phyloP scores from a whole-genome alignment of 192 early-diverging fungal genomes.

The Cladochytrium replicatum region DNA sequence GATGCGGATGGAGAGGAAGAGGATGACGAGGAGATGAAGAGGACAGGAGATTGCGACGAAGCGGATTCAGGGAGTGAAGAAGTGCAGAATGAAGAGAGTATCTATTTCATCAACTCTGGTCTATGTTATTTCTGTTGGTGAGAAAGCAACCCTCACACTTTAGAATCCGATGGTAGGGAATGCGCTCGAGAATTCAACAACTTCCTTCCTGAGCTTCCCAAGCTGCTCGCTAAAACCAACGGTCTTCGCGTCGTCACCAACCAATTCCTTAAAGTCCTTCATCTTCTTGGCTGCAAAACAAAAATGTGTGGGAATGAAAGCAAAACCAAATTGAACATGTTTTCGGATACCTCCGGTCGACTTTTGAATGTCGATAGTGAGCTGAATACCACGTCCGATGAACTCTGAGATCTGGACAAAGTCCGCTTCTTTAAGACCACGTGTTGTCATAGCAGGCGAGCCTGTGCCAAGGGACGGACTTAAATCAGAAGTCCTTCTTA shows the following conservation, averaged over 20 bases:
- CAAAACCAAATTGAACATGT: background rate
- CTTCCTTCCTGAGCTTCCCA: slow-evolving; percentile 62
- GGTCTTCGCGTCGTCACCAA: slow-evolving; percentile 51
- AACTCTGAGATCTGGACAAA: slow-evolving; percentile 81
- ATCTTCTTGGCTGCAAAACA: slow-evolving; percentile 51
- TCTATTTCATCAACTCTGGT: too few species aligned
- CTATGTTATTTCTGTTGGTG: too few species aligned
- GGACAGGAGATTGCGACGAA: too few species aligned
- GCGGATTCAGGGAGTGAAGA: too few species aligned
- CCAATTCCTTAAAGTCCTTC: slow-evolving; percentile 77
- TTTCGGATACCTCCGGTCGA: slow-evolving; percentile 41
- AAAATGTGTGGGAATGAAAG: background rate
- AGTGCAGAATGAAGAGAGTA: too few species aligned
- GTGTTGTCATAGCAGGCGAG: slow-evolving; percentile 93
- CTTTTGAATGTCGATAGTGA: slow-evolving; percentile 61
- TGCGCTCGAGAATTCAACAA: slow-evolving; percentile 67
- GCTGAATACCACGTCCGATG: slow-evolving; percentile 76
- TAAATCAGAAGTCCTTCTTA: background rate
- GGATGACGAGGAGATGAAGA: too few species aligned
- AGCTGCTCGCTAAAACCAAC: slow-evolving; percentile 39
- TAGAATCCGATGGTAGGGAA: slow-evolving; percentile 85
- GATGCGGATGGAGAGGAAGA: too few species aligned
- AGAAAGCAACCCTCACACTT: slow-evolving; percentile 7
- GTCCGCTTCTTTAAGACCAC: slow-evolving; percentile 76
- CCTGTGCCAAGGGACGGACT: background rate